These are phyloP conservation scores for Aspergillus ochraceoroseus DNA, from an alignment of 2,329 filamentous ascomycete genomes.

Conservation along the genomic window DNA sequence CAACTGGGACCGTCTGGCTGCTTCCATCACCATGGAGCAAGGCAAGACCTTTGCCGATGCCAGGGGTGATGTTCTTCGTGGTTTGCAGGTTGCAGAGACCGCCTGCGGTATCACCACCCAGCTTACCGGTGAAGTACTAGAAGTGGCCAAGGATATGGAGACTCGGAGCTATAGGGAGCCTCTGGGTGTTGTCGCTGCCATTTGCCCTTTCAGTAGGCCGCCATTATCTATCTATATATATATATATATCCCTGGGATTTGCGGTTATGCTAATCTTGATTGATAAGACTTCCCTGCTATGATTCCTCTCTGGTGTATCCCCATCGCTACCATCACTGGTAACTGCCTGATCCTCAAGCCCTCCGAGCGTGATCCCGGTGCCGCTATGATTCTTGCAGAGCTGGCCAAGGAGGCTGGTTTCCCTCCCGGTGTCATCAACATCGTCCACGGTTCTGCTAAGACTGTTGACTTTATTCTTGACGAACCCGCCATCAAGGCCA, in stretches of 20 bases:
- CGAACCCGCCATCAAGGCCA: slow-evolving; percentile 63
- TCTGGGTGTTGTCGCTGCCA: slow-evolving; percentile 60
- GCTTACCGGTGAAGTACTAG: slow-evolving; percentile 61
- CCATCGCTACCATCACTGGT: slow-evolving; percentile 60
- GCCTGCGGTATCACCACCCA: slow-evolving; percentile 64
- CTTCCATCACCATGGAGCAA: slow-evolving; percentile 63
- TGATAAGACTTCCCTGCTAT: slow-evolving; percentile 61
- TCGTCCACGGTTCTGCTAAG: slow-evolving; percentile 60
- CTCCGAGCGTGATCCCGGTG: slow-evolving; percentile 61
- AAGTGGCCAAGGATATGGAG: slow-evolving; percentile 67
- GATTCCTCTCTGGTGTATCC: slow-evolving; percentile 65
- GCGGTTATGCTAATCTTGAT: slow-evolving; percentile 20
- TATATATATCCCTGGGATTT: too few relatives aligned
- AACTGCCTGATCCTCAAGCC: slow-evolving; percentile 63
- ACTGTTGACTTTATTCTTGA: slow-evolving; percentile 67
- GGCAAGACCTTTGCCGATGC: slow-evolving; percentile 65
- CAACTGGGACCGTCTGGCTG: slow-evolving; percentile 61
- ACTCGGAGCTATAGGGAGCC: slow-evolving; percentile 62
- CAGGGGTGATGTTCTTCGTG: slow-evolving; percentile 61
- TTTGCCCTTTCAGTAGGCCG: slow-evolving; percentile 60
- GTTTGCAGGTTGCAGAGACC: slow-evolving; percentile 62
- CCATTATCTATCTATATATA: neutral
- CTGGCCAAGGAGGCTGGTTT: slow-evolving; percentile 60
- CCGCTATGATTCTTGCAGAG: slow-evolving; percentile 62
- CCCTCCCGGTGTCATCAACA: slow-evolving; percentile 61